Conservation (phyloP, 1,284 basidiomycete genomes). For the Erythrobasidium hasegawianum region DNA sequence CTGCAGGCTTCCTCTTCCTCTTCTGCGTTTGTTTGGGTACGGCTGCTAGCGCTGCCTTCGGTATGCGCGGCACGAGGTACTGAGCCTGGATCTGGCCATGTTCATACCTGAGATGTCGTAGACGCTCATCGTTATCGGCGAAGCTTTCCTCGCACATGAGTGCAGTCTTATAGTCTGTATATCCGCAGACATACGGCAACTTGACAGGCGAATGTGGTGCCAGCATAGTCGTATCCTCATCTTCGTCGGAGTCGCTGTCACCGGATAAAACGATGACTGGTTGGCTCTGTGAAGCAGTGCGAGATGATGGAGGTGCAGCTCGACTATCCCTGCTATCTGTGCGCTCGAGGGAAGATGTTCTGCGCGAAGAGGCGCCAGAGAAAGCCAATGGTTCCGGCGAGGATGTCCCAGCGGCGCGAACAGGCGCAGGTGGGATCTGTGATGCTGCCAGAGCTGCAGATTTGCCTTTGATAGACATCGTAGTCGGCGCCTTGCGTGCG, state of each 20-base stretch:
- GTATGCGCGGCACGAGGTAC: neutral
- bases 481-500: neutral
- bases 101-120: constrained; percentile 11
- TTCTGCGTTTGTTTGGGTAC: no score
- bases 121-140: neutral
- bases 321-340: neutral
- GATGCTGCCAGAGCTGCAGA: neutral
- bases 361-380: neutral
- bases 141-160: constrained; percentile 21
- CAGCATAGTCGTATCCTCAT: neutral
- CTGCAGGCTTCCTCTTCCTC: no score
- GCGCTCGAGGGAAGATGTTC: neutral
- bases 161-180: constrained; percentile 3
- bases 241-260: neutral
- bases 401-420: neutral
- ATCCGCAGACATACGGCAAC: constrained; percentile 21
- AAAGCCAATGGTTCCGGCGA: neutral
- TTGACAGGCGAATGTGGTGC: neutral
- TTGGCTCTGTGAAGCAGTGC: no score
- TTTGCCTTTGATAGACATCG: neutral
- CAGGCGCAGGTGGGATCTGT: neutral
- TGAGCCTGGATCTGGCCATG: constrained; percentile 6
- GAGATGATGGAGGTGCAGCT: no score
- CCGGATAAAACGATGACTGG: neutral
- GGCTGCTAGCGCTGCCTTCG: neutral